Conservation (phyloP, 345 rosid genomes). For the Abelmoschus esculentus region DNA sequence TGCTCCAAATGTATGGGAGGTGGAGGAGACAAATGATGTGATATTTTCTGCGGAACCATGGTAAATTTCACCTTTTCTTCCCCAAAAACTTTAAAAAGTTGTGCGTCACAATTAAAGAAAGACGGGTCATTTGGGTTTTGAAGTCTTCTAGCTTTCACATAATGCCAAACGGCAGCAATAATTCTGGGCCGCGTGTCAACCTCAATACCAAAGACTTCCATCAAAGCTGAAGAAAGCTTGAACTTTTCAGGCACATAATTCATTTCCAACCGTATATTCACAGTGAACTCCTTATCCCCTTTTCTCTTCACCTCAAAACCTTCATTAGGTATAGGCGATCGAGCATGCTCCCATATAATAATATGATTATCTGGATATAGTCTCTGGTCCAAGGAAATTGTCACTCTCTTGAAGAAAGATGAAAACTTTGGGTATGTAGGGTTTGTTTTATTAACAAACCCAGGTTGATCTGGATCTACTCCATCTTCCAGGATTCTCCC, state of each 20-base stretch:
- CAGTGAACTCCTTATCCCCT: constrained; percentile 83
- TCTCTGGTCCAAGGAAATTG: constrained; percentile 81
- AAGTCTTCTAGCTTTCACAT: constrained; percentile 90
- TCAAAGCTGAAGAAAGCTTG: constrained; percentile 78
- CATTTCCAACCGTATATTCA: constrained; percentile 74
- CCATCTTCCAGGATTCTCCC: constrained; percentile 95
- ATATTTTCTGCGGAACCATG: constrained; percentile 80
- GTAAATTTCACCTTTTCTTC: constrained; percentile 79
- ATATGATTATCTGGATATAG: constrained; percentile 75
- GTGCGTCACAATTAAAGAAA: constrained; percentile 65
- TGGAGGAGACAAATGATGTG: constrained; percentile 68
- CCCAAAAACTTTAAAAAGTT: constrained; percentile 86
- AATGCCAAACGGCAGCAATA: constrained; percentile 95
- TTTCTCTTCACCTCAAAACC: constrained; percentile 97
- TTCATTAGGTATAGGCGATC: constrained; percentile 86
- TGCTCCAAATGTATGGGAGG: constrained; percentile 92
- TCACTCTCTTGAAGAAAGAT: constrained; percentile 80
- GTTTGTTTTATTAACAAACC: constrained; percentile 60
- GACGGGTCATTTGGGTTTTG: constrained; percentile 86
- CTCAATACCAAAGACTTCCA: constrained; percentile 91
- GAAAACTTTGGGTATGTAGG: constrained; percentile 67
- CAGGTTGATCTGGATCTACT: constrained; percentile 86
- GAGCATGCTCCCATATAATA: constrained; percentile 81
- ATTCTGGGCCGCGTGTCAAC: constrained; percentile 94
- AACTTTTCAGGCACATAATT: constrained; percentile 82